Percentiles rank a stretch among this genome's conserved stretches.
These are phyloP conservation scores for Apiospora malaysiana DNA, from an alignment of 2,329 filamentous ascomycete species.

Conservation along the genomic window DNA sequence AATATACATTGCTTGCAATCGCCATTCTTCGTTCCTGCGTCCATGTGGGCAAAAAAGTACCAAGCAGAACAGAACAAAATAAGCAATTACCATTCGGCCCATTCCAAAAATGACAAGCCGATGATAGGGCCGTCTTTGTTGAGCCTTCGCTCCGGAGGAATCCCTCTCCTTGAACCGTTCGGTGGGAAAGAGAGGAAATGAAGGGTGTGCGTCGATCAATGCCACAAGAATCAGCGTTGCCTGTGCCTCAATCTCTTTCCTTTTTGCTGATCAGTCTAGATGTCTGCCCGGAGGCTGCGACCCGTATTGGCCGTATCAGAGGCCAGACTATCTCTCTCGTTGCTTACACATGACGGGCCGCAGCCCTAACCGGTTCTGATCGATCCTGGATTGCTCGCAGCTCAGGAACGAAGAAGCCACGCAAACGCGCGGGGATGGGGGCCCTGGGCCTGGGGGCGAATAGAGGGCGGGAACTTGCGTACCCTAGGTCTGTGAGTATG, in stretches of 20 bases:
- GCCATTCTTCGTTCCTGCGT: neutral
- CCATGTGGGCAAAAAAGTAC: neutral
- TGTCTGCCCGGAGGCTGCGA: neutral
- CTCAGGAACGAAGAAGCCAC: constrained; percentile 2
- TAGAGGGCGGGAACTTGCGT: neutral
- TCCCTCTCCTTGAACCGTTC: neutral
- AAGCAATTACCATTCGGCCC: neutral
- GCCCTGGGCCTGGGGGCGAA: neutral
- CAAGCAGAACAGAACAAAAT: neutral
- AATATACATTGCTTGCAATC: neutral
- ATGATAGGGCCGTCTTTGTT: neutral
- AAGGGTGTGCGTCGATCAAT: neutral
- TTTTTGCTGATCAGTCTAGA: neutral
- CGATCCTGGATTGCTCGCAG: constrained; percentile 11
- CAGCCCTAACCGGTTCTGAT: constrained; percentile 10
- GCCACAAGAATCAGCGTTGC: neutral
- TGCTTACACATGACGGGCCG: constrained; percentile 5
- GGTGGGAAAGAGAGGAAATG: neutral
- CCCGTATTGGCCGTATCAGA: neutral
- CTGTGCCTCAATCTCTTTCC: neutral
- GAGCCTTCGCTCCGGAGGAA: constrained; percentile 1
- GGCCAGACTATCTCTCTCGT: neutral
- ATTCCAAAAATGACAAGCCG: neutral
- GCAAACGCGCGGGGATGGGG: constrained; percentile 10
- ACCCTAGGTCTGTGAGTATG: neutral